Base-by-base conservation (phyloP, 306 rosid genomes). In the Cucurbita argyrosperma region DNA sequence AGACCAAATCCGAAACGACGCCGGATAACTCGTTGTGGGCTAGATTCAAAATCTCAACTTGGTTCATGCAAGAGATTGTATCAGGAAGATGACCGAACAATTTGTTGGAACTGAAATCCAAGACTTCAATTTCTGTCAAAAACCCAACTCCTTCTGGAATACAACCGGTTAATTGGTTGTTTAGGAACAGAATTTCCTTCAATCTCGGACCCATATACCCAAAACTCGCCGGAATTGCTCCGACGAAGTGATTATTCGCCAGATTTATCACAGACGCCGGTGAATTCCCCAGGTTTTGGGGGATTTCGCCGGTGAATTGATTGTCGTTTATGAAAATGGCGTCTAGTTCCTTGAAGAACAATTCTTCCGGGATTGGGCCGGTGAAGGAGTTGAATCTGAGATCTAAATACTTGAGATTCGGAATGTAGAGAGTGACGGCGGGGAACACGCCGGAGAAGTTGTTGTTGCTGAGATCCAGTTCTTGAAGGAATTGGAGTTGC, bases 221-320 rank as follows among this genome's bases (percentile, higher is more conserved):
- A 70, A 94, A 82, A 68, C 97, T 91, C 19, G 81, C 43, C n/a
- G 99, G 99, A 53, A 94, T 84, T 74, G 57, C 79, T 38, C 99
- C 99, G 74, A 77, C 83, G 30, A 94, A 79, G 72, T 80, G 82
- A 84, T 94, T 94, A 77, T 89, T 91, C 0, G 99, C 96, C 21
- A 94, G 83, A 73, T 89, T 94, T 12, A 94, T 91, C 70, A 94
- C 99, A 3, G 99, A 94, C 16, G 99, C 97, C 49, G 92, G 99
- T 1, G 99, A 91, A n/a, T 79, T 87, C 0, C 97, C 99, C 68
- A 94, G 52, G 51, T 85, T 91, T n/a, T 83, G 85, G 5, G 99
- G 99, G 16, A 94, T 84, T 78, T 85, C 89, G 6, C 97, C 99
- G 72, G 75, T 87, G 74, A 94, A 94, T 52, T 88, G 79, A 39